Percentiles rank a stretch among this genome's conserved stretches.
Conservation (phyloP, 805 yeast genomes). For the Candida peoriensis region DNA sequence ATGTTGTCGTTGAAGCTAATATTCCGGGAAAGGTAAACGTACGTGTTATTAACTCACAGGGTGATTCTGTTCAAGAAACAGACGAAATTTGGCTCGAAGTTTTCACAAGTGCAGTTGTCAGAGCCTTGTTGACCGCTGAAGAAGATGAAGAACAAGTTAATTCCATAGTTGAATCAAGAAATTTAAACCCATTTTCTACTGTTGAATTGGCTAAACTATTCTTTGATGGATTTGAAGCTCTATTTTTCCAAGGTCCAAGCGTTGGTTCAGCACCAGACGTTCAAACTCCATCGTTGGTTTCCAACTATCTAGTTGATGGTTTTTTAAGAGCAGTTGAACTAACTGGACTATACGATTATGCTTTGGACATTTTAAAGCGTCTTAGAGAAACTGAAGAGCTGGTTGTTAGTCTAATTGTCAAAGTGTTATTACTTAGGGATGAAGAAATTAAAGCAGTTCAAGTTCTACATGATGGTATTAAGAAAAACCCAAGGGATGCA, state of each 20-base stretch:
- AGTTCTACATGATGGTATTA: constrained; percentile 45
- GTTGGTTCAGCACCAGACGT: constrained; percentile 65
- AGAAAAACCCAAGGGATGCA: constrained; percentile 47
- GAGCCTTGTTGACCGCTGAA: constrained; percentile 62
- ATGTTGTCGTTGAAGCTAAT: constrained; percentile 66
- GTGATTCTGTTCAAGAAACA: constrained; percentile 48
- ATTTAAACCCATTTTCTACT: constrained; percentile 66
- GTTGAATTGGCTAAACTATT: constrained; percentile 47
- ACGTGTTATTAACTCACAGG: constrained; percentile 37
- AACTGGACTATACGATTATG: constrained; percentile 61
- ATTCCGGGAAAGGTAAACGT: constrained; percentile 72
- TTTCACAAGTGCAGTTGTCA: constrained; percentile 56
- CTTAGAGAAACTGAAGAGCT: constrained; percentile 47
- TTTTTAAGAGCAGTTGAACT: constrained; percentile 58
- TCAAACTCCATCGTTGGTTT: constrained; percentile 58
- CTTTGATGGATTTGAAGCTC: constrained; percentile 56
- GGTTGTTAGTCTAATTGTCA: constrained; percentile 54
- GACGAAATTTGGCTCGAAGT: constrained; percentile 52
- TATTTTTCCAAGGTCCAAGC: constrained; percentile 61
- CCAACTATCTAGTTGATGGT: constrained; percentile 73
- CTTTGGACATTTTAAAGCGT: constrained; percentile 51
- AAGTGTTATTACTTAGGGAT: constrained; percentile 45
- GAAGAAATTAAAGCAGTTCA: constrained; percentile 57
- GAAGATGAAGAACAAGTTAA: constrained; percentile 73
- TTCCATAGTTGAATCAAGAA: constrained; percentile 77